Base-by-base conservation (phyloP, 2,329 filamentous ascomycete genomes). In the Microsporum canis region DNA sequence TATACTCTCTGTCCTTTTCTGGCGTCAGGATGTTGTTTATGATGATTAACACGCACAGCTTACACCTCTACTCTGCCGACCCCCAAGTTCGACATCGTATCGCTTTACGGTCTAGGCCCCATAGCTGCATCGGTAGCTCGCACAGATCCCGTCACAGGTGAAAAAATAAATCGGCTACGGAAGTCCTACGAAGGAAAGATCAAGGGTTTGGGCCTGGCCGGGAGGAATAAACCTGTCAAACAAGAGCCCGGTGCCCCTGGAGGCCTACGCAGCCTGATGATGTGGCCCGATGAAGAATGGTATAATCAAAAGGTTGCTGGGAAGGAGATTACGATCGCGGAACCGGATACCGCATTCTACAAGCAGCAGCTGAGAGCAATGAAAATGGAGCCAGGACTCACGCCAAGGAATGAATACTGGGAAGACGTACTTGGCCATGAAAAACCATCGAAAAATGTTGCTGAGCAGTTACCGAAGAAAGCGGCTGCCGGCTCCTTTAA, bases 121-220 rank as follows among this genome's bases (percentile, higher is more conserved):
- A 76, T 86, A 60, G 81, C 83, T 63, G 77, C 77, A 65, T 82
- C 79, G 60, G 83, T 86, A 64, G 82, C 80, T 62, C 76, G 84
- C 60, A 78, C 75, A 57, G 82, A 87, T 69, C 82, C 82, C 14
- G 71, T 77, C 23, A 85, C 82, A n/a, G 83, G 83, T 63, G 83
- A 85, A 68, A 87, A 87, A 73, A 79, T 79, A 63, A 85, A 86
- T 72, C 81, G 82, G 69, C 75, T 87, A 47, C 77, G 84, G 63
- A 80, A 80, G 65, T 79, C 78, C 3, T 80, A 80, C 63, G 78
- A 80, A 67, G 78, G 78, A 47, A 78, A 80, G 65, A 69, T 79
- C 66, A 79, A 80, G 66, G 73, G 70, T 1, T 67, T 80, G 51
- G 73, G 73, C 7, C 67, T 80, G 39, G 72, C 78, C 33, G 78